Evolutionary conservation across 306 rosid species (phyloP), one percentile per base, ranked within the genome.

Genomic region (Delonix regia): DNA sequence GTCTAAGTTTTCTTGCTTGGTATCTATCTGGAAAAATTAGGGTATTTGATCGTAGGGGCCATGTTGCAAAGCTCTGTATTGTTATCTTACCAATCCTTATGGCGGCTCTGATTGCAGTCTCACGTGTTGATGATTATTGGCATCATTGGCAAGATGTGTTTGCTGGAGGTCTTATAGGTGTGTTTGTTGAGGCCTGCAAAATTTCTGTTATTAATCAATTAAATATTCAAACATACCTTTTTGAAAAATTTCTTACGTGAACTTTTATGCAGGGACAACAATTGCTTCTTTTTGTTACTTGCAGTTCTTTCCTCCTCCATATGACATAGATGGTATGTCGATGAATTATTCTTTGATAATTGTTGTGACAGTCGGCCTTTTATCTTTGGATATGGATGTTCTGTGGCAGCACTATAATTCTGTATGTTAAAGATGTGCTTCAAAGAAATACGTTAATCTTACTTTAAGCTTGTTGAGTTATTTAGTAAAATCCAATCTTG

Each of bases 101-200:
- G 85, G 97, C 97, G 4, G 87, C 97, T 52, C 74, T 94, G 63
- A 81, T 94, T 73, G 97, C 73, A 41, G 93, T 94, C 63, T 90
- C 99, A 64, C 97, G 97, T 63, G 93, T 94, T 77, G 99, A 94
- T 83, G 97, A 94, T 82, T 94, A 94, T 83, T 90, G 97, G 97
- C 99, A 94, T 89, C 97, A 94, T 75, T 90, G 97, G 98, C 92
- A 89, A 81, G 97, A 94, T 74, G 97, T 92, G 76, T 90, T 90
- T 82, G 88, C 97, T 52, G 97, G 97, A 47, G 90, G 85, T 81
- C 95, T 94, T 71, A 64, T 94, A 71, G 97, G 98, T 94, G 56
- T 39, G 91, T 85, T 81, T 62, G 44, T 82, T 34, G 52, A 51
- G 48, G 82, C 71, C 38, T 28, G 42, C 25, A 47, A 47, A 22